Evolutionary conservation across 2,329 filamentous ascomycete genomes (phyloP).

Genomic region (Alternaria postmessia): DNA sequence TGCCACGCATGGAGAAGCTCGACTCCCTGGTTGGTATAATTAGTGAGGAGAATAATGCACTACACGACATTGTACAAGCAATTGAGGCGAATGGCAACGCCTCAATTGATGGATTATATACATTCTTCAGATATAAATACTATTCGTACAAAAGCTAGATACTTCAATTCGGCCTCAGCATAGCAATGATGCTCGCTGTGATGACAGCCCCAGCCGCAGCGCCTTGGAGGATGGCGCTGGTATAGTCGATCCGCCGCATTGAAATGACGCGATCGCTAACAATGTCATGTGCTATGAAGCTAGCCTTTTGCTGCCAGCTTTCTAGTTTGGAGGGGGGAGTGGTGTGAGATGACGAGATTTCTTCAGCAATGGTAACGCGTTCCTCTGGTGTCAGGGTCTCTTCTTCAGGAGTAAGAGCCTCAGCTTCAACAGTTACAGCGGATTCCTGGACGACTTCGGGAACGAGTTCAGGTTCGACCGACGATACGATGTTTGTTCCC

Average conservation of each 20-base stretch:
- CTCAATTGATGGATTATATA: background rate
- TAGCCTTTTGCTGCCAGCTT: constrained; percentile 34
- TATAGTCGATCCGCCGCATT: constrained; percentile 57
- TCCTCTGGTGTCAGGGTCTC: constrained; percentile 18
- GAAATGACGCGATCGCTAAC: constrained; percentile 57
- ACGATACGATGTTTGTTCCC: constrained; percentile 6
- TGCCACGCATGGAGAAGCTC: background rate
- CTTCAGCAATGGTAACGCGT: constrained; percentile 25
- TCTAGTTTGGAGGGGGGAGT: constrained; percentile 17
- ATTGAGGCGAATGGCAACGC: background rate
- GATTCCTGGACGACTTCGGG: constrained; percentile 7
- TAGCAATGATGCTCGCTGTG: constrained; percentile 38
- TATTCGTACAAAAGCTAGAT: constrained; percentile 9
- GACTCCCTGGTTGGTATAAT: background rate
- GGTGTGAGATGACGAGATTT: constrained; percentile 16
- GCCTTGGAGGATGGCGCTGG: constrained; percentile 55
- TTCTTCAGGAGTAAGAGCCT: constrained; percentile 17
- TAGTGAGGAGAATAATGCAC: background rate
- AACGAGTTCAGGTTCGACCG: constrained; percentile 9
- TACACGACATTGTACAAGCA: background rate
- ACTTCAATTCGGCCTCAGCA: constrained; percentile 31
- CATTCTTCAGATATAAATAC: background rate
- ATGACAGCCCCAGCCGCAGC: constrained; percentile 53
- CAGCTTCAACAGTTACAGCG: constrained; percentile 5
- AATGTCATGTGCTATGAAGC: constrained; percentile 40